These are phyloP conservation scores for Dactylellina haptotyla DNA, from an alignment of 2,329 filamentous ascomycete species.

Conservation along the genomic window DNA sequence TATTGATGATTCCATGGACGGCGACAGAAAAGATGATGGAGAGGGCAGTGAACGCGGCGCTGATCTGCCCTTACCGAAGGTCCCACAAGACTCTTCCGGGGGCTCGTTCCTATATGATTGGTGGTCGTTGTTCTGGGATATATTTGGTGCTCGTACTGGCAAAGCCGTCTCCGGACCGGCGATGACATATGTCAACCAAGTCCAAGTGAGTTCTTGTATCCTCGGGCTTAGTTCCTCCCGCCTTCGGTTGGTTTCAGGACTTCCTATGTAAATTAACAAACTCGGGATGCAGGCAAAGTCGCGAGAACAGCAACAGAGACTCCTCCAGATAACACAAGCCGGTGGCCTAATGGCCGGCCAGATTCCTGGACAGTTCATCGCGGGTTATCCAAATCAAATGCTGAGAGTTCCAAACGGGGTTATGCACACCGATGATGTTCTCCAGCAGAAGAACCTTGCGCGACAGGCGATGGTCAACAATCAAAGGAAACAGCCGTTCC, in stretches of 20 bases:
- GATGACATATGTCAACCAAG: conserved; percentile 80
- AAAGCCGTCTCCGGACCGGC: conserved; percentile 67
- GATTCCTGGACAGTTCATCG: conserved; percentile 56
- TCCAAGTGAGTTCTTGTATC: conserved; percentile 73
- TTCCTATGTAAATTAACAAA: conserved; percentile 56
- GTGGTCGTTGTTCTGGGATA: conserved; percentile 98
- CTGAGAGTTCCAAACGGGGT: conserved; percentile 56
- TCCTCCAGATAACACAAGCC: conserved; percentile 71
- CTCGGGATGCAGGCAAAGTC: conserved; percentile 65
- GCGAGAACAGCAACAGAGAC: conserved; percentile 79
- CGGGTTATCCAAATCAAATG: conserved; percentile 57
- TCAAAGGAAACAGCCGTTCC: conserved; percentile 54
- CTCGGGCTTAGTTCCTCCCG: conserved; percentile 37
- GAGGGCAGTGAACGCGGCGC: conserved; percentile 70
- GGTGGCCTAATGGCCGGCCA: conserved; percentile 56
- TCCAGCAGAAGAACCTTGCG: conserved; percentile 56
- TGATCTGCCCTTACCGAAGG: conserved; percentile 76
- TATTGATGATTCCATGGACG: conserved; percentile 78
- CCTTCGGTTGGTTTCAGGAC: neutral
- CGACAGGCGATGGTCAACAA: conserved; percentile 59
- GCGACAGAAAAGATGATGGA: conserved; percentile 75
- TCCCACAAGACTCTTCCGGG: conserved; percentile 73
- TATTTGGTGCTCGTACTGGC: conserved; percentile 83
- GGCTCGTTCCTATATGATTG: conserved; percentile 94
- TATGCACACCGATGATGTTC: conserved; percentile 56